phyloP scores from a whole-genome alignment of 2,329 filamentous ascomycete genomes.

The Nemania serpens region DNA sequence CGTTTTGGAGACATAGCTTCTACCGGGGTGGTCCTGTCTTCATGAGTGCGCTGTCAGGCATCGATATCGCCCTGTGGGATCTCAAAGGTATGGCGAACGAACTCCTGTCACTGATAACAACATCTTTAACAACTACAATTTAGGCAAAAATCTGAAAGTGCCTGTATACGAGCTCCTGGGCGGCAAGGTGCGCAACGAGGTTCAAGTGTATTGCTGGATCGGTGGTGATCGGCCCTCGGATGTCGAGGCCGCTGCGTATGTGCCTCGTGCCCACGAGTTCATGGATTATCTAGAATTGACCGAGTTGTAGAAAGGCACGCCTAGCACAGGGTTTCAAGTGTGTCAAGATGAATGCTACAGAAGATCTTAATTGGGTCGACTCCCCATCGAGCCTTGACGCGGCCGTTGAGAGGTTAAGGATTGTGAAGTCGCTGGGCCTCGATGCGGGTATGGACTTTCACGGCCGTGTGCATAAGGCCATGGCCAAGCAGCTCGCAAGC shows the following conservation, averaged over 20 bases:
- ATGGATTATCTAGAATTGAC: not conserved
- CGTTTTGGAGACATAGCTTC: constrained; percentile 71
- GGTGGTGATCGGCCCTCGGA: constrained; percentile 73
- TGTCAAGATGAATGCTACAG: constrained; percentile 81
- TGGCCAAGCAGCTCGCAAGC: constrained; percentile 76
- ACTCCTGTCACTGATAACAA: no score
- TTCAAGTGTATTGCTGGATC: constrained; percentile 79
- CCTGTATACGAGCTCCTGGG: constrained; percentile 76
- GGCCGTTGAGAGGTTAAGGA: constrained; percentile 68
- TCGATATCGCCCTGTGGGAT: constrained; percentile 83
- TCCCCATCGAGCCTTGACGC: constrained; percentile 66
- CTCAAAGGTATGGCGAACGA: constrained; percentile 59
- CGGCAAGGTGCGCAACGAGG: constrained; percentile 71
- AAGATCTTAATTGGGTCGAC: constrained; percentile 77
- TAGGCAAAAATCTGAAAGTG: constrained; percentile 57
- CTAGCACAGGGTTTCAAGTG: constrained; percentile 66
- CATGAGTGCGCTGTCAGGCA: constrained; percentile 77
- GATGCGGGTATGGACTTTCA: constrained; percentile 80
- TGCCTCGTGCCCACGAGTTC: not conserved
- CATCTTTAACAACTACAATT: not conserved
- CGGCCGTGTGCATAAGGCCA: constrained; percentile 76
- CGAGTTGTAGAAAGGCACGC: constrained; percentile 52
- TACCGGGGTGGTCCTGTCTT: constrained; percentile 80
- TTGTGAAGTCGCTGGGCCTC: constrained; percentile 71
- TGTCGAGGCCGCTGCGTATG: constrained; percentile 65